Conservation (phyloP, 1,139 yeast species). For the Magnusiomyces tetraspermus region DNA sequence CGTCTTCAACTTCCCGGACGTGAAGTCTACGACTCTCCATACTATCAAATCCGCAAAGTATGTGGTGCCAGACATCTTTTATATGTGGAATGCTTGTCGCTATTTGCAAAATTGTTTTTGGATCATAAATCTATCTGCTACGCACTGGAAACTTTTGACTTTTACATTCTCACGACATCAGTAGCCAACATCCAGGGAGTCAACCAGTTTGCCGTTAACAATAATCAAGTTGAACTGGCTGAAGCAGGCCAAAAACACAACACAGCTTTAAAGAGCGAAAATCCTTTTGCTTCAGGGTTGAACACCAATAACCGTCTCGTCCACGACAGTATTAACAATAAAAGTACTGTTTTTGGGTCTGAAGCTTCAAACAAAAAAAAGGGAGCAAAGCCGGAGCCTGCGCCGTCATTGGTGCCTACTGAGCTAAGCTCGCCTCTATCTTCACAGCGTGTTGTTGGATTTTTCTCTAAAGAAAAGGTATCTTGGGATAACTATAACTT, state of each 20-base stretch:
- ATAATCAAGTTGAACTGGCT: neutral
- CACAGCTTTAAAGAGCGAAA: too few relatives aligned
- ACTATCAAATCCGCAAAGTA: conserved; percentile 51
- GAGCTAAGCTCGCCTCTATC: conserved; percentile 32
- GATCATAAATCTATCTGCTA: conserved; percentile 86
- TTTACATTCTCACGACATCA: conserved; percentile 44
- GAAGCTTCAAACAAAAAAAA: too few relatives aligned
- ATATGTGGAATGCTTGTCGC: conserved; percentile 71
- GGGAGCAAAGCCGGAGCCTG: neutral
- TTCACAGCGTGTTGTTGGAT: conserved; percentile 50
- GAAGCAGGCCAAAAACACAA: conserved; percentile 20
- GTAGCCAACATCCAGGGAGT: conserved; percentile 14
- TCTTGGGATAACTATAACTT: conserved; percentile 81
- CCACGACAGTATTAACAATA: too few relatives aligned
- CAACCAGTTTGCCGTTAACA: conserved; percentile 10
- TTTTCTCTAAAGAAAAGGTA: conserved; percentile 76
- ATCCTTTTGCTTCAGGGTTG: too few relatives aligned
- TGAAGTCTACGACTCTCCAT: conserved; percentile 55
- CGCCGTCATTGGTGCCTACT: neutral
- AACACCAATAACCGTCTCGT: too few relatives aligned
- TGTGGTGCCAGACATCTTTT: conserved; percentile 50
- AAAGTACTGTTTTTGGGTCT: too few relatives aligned
- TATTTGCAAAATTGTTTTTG: conserved; percentile 81
- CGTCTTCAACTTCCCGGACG: conserved; percentile 49
- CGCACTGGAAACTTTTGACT: conserved; percentile 68